Evolutionary conservation across 768 basidiomycete species (phyloP).

Genomic region (Mycena rosella): DNA sequence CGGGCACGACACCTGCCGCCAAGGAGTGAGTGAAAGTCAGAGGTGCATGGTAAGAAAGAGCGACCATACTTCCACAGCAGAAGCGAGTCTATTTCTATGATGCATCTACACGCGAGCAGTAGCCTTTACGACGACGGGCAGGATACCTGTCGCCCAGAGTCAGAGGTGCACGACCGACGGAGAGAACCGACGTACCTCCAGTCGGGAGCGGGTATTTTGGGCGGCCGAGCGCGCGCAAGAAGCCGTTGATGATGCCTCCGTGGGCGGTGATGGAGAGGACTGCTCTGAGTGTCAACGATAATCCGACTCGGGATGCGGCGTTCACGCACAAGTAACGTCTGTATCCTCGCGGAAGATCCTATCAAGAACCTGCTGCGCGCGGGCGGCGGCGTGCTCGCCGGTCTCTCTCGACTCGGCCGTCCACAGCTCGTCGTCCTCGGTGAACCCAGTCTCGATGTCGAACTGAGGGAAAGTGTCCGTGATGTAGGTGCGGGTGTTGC

Average conservation of each 20-base stretch:
- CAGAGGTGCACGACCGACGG: background rate
- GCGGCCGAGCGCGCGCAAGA: conserved; percentile 64
- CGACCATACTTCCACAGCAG: too few relatives aligned
- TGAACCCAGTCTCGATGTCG: conserved; percentile 66
- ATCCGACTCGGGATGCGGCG: background rate
- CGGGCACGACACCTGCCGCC: too few relatives aligned
- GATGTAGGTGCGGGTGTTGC: conserved; percentile 65
- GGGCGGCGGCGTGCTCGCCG: conserved; percentile 54
- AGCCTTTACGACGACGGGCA: conserved; percentile 42
- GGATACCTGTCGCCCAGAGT: conserved; percentile 35
- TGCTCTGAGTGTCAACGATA: conserved; percentile 40
- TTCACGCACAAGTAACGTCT: conserved; percentile 59
- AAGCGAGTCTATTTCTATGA: too few relatives aligned
- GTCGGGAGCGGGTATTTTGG: conserved; percentile 63
- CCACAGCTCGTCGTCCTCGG: conserved; percentile 77
- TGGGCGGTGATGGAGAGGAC: conserved; percentile 80
- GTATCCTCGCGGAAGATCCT: conserved; percentile 62
- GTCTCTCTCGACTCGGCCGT: conserved; percentile 66
- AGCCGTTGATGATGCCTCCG: conserved; percentile 69
- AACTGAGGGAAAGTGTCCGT: conserved; percentile 62
- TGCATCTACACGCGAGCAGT: background rate
- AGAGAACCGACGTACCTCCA: conserved; percentile 62
- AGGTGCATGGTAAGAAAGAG: too few relatives aligned
- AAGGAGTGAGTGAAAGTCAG: too few relatives aligned
- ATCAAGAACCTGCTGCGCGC: conserved; percentile 68